Percentiles rank a stretch among this genome's conserved stretches.
Conservation (phyloP, 306 rosid genomes). For the Prunus mume region DNA sequence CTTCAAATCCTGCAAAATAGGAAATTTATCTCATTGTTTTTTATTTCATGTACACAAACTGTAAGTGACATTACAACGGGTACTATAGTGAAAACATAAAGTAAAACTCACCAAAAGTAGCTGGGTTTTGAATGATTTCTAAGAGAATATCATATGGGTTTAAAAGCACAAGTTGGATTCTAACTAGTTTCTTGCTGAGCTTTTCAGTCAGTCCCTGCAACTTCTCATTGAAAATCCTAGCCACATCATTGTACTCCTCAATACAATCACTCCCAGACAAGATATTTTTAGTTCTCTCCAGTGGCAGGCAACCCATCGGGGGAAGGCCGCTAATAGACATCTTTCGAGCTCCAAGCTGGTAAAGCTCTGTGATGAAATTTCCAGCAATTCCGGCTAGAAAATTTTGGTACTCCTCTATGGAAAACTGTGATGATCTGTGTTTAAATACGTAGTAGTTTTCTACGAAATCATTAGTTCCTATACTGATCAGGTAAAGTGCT, state of each 20-base stretch:
- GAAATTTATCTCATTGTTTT: neutral
- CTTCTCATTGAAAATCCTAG: conserved; percentile 45
- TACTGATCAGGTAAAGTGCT: conserved; percentile 44
- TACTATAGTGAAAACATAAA: neutral
- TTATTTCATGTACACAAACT: neutral
- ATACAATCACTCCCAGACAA: conserved; percentile 30
- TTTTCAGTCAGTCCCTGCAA: conserved; percentile 29
- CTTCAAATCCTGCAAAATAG: conserved; percentile 39
- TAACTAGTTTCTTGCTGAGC: conserved; percentile 27
- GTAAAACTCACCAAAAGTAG: conserved; percentile 30
- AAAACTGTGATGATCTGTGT: conserved; percentile 36
- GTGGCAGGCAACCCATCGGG: conserved; percentile 68
- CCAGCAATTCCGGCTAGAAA: conserved; percentile 36
- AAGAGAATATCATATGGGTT: conserved; percentile 39
- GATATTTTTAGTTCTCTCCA: conserved; percentile 44
- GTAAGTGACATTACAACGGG: neutral
- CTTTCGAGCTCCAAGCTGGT: conserved; percentile 46
- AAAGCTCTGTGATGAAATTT: conserved; percentile 32
- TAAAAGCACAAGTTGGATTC: conserved; percentile 34
- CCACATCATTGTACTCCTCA: conserved; percentile 38
- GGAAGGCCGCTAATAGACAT: conserved; percentile 45
- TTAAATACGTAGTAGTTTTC: conserved; percentile 44
- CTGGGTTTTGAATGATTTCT: conserved; percentile 42
- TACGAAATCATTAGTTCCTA: conserved; percentile 65
- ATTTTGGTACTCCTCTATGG: conserved; percentile 45